phyloP scores from a whole-genome alignment of 257 asterid genomes.

The Cruciata laevipes region DNA sequence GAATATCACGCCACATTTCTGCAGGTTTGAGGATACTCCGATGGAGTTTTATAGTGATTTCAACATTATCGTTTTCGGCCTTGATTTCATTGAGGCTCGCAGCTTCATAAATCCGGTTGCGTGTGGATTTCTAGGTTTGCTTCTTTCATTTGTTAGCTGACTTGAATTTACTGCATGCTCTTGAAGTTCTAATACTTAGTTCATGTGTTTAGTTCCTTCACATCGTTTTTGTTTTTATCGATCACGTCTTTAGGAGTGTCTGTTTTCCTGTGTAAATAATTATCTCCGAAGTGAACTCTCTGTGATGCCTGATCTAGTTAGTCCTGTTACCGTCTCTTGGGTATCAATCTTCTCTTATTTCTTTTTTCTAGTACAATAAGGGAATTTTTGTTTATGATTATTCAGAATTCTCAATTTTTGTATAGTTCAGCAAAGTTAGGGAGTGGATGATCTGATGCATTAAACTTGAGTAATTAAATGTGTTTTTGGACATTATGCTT shows the following conservation, averaged over 20 bases:
- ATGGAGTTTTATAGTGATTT: constrained; percentile 84
- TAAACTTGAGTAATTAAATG: neutral
- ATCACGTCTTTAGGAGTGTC: neutral
- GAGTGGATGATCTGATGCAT: neutral
- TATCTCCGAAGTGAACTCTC: neutral
- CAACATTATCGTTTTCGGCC: constrained; percentile 91
- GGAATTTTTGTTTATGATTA: neutral
- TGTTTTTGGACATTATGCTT: too few relatives aligned
- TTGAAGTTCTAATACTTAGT: neutral
- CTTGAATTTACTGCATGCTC: constrained; percentile 10
- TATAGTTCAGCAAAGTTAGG: neutral
- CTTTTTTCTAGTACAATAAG: neutral
- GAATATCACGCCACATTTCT: constrained; percentile 78
- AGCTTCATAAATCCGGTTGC: constrained; percentile 94
- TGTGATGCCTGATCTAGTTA: neutral
- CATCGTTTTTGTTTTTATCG: neutral
- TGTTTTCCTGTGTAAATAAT: neutral
- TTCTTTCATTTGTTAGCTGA: constrained; percentile 18
- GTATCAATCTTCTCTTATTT: neutral
- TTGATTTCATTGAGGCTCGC: constrained; percentile 94
- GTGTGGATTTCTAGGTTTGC: constrained; percentile 87
- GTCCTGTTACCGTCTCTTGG: neutral
- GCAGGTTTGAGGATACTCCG: constrained; percentile 96
- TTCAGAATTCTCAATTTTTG: neutral
- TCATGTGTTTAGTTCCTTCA: neutral